A percentile compares a stretch with the other conserved stretches of the same genome.
Evolutionary conservation across 1,139 yeast genomes (phyloP).

Genomic region (Barnettozyma hawaiiensis): DNA sequence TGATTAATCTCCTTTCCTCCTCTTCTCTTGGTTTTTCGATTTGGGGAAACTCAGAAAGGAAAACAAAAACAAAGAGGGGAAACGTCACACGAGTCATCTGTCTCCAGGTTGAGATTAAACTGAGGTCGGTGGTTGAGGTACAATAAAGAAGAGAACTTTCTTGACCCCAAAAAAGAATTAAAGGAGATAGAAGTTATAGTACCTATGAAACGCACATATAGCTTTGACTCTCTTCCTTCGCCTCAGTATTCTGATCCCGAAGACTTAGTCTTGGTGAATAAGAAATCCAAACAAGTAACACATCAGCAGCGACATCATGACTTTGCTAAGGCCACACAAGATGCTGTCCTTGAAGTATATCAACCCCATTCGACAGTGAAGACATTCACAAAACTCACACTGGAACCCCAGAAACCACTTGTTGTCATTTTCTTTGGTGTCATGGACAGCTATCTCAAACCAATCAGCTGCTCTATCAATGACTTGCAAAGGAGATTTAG

Average conservation of each 20-base stretch:
- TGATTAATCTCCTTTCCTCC: too few species aligned
- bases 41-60: background rate
- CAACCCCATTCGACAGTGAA: conserved; percentile 1
- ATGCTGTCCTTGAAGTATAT: conserved; percentile 12
- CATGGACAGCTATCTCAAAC: conserved; percentile 13
- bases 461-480: conserved; percentile 6
- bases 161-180: too few species aligned
- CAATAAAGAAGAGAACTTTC: background rate
- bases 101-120: background rate
- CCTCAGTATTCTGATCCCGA: conserved; percentile 16
- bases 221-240: conserved; percentile 11
- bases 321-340: conserved; percentile 11
- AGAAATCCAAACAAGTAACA: background rate
- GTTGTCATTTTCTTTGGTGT: conserved; percentile 25
- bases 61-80: too few species aligned
- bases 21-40: background rate
- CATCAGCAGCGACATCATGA: conserved; percentile 14
- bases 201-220: background rate
- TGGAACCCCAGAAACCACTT: conserved; percentile 9
- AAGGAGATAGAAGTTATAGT: background rate
- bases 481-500: conserved; percentile 8
- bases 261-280: background rate
- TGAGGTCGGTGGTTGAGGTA: too few species aligned
- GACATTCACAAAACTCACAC: conserved; percentile 3
- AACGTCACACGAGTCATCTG: background rate